A percentile compares a stretch with the other conserved stretches of the same genome.
These are phyloP conservation scores for Solanum raphanifolium DNA, from an alignment of 257 asterid genomes.

Conservation along the genomic window DNA sequence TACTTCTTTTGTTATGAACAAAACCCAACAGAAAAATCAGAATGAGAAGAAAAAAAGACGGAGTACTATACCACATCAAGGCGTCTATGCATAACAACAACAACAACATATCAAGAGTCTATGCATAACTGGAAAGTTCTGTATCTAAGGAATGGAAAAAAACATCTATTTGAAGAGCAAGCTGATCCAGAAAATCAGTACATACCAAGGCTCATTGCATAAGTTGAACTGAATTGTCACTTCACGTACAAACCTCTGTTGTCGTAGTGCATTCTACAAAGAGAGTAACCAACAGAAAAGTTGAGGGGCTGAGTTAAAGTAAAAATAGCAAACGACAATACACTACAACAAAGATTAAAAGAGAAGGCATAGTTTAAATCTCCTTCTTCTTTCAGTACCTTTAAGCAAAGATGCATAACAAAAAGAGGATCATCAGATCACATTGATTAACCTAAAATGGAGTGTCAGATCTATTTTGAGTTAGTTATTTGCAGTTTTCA, in stretches of 20 bases:
- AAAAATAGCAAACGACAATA: neutral
- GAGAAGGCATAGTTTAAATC: neutral
- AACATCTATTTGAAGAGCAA: neutral
- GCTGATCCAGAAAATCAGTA: neutral
- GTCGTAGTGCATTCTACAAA: conserved; percentile 77
- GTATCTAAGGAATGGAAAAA: neutral
- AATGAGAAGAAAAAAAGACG: neutral
- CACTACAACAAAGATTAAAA: neutral
- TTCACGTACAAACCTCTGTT: conserved; percentile 89
- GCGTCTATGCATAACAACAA: neutral
- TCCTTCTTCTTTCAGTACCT: neutral
- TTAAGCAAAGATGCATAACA: neutral
- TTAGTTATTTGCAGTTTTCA: neutral
- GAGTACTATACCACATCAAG: neutral
- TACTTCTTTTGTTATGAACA: neutral
- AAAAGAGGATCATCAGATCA: neutral
- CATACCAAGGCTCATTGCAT: conserved; percentile 98
- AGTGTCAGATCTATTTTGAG: neutral
- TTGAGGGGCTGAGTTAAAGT: neutral
- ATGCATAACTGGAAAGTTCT: neutral
- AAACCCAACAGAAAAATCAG: neutral
- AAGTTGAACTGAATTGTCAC: conserved; percentile 83
- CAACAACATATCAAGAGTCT: neutral
- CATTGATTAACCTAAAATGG: neutral
- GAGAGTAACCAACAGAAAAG: neutral